Percentiles rank a stretch among this genome's conserved stretches.
Conservation (phyloP, 2,329 filamentous ascomycete species). For the Colletotrichum spaethianum region DNA sequence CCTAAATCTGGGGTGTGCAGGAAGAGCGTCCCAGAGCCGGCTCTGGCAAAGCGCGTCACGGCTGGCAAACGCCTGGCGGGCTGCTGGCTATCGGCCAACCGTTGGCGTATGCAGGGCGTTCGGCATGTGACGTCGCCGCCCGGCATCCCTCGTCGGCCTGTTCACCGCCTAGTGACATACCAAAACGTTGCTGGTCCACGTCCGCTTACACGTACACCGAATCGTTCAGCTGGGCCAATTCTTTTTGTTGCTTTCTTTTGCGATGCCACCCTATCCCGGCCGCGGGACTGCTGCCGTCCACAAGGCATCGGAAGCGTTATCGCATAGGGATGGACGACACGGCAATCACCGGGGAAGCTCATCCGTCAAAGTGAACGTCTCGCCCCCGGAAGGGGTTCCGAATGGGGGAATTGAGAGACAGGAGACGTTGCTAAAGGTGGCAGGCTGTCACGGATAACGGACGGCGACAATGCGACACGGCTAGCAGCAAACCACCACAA, state of each 20-base stretch:
- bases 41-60: neutral
- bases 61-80: slow-evolving; percentile 6
- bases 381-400: neutral
- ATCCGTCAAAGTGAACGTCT: slow-evolving; percentile 5
- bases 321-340: neutral
- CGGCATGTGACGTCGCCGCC: slow-evolving; percentile 37
- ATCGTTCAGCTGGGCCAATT: slow-evolving; percentile 4
- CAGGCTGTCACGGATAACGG: slow-evolving; percentile 4
- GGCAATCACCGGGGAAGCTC: neutral
- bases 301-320: slow-evolving; percentile 3
- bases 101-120: slow-evolving; percentile 24
- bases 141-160: slow-evolving; percentile 32
- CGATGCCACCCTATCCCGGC: slow-evolving; percentile 22
- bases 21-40: slow-evolving; percentile 6
- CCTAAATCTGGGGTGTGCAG: neutral
- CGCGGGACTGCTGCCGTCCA: slow-evolving; percentile 13
- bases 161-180: slow-evolving; percentile 41
- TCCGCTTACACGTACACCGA: neutral
- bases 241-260: neutral
- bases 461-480: neutral
- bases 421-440: slow-evolving; percentile 30
- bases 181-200: neutral
- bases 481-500: neutral
- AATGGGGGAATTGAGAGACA: slow-evolving; percentile 13
- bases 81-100: slow-evolving; percentile 4